phyloP scores from a whole-genome alignment of 2,329 filamentous ascomycete genomes.

The Penicillium glabrum region DNA sequence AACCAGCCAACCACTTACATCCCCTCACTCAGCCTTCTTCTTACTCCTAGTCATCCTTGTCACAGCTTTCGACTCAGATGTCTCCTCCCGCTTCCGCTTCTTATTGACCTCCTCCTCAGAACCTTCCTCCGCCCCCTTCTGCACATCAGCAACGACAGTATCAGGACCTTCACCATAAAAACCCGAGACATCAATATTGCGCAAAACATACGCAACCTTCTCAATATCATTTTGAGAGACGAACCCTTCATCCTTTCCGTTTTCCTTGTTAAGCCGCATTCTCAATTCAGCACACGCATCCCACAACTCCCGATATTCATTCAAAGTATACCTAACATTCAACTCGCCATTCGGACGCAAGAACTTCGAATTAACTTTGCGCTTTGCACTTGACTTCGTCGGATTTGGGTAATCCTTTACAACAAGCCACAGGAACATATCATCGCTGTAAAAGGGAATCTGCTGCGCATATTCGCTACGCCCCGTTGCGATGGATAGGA shows the following conservation, averaged over 20 bases:
- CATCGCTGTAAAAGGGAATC: conserved; percentile 46
- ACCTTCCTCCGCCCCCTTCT: not conserved
- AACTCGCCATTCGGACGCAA: conserved; percentile 26
- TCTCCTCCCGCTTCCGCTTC: not conserved
- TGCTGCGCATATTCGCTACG: conserved; percentile 6
- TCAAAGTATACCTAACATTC: conserved; percentile 42
- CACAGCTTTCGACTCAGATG: not conserved
- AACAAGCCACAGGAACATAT: conserved; percentile 43
- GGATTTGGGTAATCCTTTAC: conserved; percentile 19
- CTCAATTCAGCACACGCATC: conserved; percentile 23
- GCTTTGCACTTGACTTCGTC: not conserved
- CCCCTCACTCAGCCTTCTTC: not conserved
- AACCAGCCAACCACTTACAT: not conserved
- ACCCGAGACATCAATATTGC: conserved; percentile 31
- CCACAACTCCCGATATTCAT: conserved; percentile 40
- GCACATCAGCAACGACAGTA: not conserved
- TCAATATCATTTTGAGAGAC: conserved; percentile 37
- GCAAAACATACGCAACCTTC: conserved; percentile 40
- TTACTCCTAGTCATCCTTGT: not conserved
- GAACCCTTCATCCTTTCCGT: not conserved
- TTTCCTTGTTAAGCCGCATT: conserved; percentile 20
- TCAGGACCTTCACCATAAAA: not conserved
- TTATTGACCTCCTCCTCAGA: not conserved
- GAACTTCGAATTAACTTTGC: conserved; percentile 2
- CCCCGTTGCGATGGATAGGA: conserved; percentile 36